phyloP scores from a whole-genome alignment of 73 alveolate species.

The Paramecium sonneborni region DNA sequence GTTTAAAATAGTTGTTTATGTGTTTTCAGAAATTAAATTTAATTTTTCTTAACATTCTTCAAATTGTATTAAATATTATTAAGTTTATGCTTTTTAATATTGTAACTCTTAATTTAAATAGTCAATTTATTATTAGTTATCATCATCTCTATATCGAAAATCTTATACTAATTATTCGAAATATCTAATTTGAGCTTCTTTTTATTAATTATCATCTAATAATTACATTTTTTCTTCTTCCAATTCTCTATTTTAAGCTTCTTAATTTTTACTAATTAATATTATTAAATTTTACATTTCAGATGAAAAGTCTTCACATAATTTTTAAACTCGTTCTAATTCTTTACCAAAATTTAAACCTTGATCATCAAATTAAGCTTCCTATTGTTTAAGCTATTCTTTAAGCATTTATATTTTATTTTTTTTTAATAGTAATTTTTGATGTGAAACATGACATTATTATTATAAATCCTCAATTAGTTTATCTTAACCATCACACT shows the following conservation, averaged over 20 bases:
- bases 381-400: constrained; percentile 18
- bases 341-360: constrained; percentile 49
- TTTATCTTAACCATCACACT: background rate
- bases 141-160: constrained; percentile 19
- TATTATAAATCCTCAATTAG: background rate
- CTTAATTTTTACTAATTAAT: constrained; percentile 18
- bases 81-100: background rate
- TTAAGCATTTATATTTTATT: background rate
- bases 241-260: background rate
- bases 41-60: background rate
- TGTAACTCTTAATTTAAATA: background rate
- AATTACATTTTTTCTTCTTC: constrained; percentile 11
- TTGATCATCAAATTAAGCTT: constrained; percentile 6
- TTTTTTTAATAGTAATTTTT: background rate
- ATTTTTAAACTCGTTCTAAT: constrained; percentile 11
- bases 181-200: constrained; percentile 27
- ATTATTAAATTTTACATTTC: constrained; percentile 1
- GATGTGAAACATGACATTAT: background rate
- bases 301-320: constrained; percentile 44
- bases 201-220: background rate
- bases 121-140: background rate
- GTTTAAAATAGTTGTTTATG: background rate
- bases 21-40: background rate
- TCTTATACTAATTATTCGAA: constrained; percentile 21
- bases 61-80: background rate